Base-by-base conservation (phyloP, 257 asterid genomes). In the Fraxinus quadrangulata region DNA sequence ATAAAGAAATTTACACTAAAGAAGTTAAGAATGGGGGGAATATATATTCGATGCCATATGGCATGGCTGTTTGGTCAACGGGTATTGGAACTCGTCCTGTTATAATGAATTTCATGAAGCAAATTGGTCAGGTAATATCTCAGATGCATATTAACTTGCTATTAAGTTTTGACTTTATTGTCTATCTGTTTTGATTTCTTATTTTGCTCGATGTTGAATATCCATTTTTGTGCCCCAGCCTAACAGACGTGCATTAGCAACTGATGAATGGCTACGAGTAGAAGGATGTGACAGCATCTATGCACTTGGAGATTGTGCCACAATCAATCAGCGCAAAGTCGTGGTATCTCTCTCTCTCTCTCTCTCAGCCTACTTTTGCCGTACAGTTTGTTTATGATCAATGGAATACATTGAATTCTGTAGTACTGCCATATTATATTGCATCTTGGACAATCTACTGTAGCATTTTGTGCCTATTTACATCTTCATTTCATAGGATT, bases 1-100 rank as follows among this genome's bases (percentile, higher is more conserved):
- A 91, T 77, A 86, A 90, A 83, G 97, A 95, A 74, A 91, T 95
- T 78, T 90, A 90, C 74, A 87, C 92, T 12, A 94, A 92, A 81
- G 94, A 88, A 80, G 75, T 87, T 23, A 95, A 91, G 87, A 89
- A 89, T 80, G 99, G 90, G 12, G 90, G 97, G 70, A 87, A 75
- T 34, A 78, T 89, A 63, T 81, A 93, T 81, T 84, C 92, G 24
- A 85, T 49, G 90, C 98, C 19, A 93, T 95, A 95, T 79, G 99
- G 99, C 39, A 82, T 95, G 97, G 96, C 90, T 49, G 92, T 95
- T 26, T 95, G 98, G 99, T 91, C 99, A 13, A 95, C 98, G 49
- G 99, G 98, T 34, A 87, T 93, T 51, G 92, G 97, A 67, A 91
- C 97, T 24, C 90, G 99, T 75, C 97, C 99, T 12, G 89, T 93